Percentiles rank a stretch among this genome's conserved stretches.
phyloP scores from a whole-genome alignment of 179 eudicot genomes.

The Spinacia oleracea region DNA sequence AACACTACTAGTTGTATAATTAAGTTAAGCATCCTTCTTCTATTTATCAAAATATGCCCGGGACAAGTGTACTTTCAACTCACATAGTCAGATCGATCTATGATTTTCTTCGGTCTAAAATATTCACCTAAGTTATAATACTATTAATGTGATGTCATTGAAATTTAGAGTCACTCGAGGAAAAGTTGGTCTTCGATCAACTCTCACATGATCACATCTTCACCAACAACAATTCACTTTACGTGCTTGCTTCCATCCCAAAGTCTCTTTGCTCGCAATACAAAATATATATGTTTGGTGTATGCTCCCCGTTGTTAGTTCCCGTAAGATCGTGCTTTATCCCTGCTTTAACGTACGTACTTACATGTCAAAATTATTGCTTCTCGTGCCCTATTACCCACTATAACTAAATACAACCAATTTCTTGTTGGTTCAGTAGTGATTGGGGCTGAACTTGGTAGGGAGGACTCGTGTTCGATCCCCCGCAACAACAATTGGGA shows the following conservation, averaged over 20 bases:
- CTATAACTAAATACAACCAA: background rate
- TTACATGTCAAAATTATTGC: background rate
- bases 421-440: too few species aligned
- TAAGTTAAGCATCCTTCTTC: too few species aligned
- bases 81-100: too few species aligned
- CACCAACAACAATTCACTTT: slow-evolving; percentile 14
- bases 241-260: slow-evolving; percentile 23
- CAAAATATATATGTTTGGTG: slow-evolving; percentile 17
- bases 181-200: slow-evolving; percentile 21
- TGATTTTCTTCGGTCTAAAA: background rate
- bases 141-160: slow-evolving; percentile 21
- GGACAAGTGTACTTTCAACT: too few species aligned
- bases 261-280: slow-evolving; percentile 21
- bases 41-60: too few species aligned
- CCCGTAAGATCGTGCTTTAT: slow-evolving; percentile 7
- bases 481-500: too few species aligned
- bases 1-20: too few species aligned
- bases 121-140: slow-evolving; percentile 3
- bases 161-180: background rate
- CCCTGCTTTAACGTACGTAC: too few species aligned
- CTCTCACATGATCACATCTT: background rate
- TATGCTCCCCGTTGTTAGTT: slow-evolving; percentile 23
- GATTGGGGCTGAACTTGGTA: too few species aligned
- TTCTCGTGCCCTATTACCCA: background rate
- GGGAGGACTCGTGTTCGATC: too few species aligned